Evolutionary conservation across 164 flowering plant genomes (phyloP).

Genomic region (Echeveria elegans): DNA sequence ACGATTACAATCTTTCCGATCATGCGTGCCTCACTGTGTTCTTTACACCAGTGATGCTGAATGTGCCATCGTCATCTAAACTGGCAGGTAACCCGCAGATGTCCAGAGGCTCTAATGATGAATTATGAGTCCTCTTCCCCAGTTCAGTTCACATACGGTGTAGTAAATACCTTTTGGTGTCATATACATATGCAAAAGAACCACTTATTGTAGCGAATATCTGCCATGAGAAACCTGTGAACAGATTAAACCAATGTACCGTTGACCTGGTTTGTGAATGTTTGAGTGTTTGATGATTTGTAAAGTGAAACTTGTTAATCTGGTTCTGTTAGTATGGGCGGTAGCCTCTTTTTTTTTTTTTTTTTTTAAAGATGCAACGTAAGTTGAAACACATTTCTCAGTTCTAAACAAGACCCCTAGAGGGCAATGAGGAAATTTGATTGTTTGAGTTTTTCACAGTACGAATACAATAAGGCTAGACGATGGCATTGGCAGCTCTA

Average conservation of each 20-base stretch:
- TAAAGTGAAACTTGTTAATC: too few relatives aligned
- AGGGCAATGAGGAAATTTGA: too few relatives aligned
- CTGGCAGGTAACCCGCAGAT: background rate
- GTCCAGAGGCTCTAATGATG: background rate
- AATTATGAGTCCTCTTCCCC: background rate
- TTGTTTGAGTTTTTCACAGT: too few relatives aligned
- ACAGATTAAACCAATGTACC: background rate
- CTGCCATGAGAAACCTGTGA: background rate
- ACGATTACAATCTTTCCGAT: constrained; percentile 30
- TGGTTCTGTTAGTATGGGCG: too few relatives aligned
- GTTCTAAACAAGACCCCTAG: too few relatives aligned
- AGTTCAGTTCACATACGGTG: background rate
- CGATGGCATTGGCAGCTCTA: too few relatives aligned
- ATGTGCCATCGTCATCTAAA: background rate
- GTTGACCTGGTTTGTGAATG: background rate
- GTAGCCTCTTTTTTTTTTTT: too few relatives aligned
- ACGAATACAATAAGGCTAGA: too few relatives aligned
- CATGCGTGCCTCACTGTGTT: constrained; percentile 2
- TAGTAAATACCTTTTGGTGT: background rate
- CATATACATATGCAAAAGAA: background rate
- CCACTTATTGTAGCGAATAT: background rate
- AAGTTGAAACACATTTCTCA: too few relatives aligned
- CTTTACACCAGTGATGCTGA: background rate
- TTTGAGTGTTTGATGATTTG: background rate
- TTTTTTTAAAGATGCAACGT: too few relatives aligned